Evolutionary conservation across 805 yeast genomes (phyloP).

Genomic region (Barnettozyma pratensis): DNA sequence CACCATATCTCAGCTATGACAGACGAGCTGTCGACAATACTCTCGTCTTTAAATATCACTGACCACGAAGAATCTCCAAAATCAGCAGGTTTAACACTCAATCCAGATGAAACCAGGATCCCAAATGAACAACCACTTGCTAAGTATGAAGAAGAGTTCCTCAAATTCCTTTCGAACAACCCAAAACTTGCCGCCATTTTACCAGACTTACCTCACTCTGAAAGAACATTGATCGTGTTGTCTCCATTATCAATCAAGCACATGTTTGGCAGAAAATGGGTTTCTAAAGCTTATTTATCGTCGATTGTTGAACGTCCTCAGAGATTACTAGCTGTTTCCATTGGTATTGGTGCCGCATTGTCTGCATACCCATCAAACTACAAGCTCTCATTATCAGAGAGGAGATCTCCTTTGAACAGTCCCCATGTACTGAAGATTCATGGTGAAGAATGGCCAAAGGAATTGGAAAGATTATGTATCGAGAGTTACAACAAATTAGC

Average conservation of each 20-base stretch:
- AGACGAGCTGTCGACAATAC: constrained; percentile 16
- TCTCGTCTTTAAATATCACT: constrained; percentile 17
- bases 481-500: constrained; percentile 51
- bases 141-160: constrained; percentile 38
- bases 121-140: constrained; percentile 26
- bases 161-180: constrained; percentile 36
- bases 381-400: constrained; percentile 41
- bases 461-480: constrained; percentile 51
- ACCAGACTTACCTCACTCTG: constrained; percentile 32
- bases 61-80: constrained; percentile 7
- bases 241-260: constrained; percentile 71
- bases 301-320: constrained; percentile 83
- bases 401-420: constrained; percentile 43
- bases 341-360: constrained; percentile 73
- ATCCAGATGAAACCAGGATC: no score
- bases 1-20: not conserved
- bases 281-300: constrained; percentile 54
- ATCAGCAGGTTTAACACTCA: not conserved
- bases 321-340: constrained; percentile 65
- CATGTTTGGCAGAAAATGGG: constrained; percentile 74
- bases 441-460: constrained; percentile 67
- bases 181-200: constrained; percentile 32
- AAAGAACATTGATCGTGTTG: constrained; percentile 54
- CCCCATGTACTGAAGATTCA: constrained; percentile 67
- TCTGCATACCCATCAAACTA: constrained; percentile 61